A percentile compares a stretch with the other conserved stretches of the same genome.
These are phyloP conservation scores for Globisporangium emineosum DNA, from an alignment of 352 stramenopile species.

Conservation along the genomic window DNA sequence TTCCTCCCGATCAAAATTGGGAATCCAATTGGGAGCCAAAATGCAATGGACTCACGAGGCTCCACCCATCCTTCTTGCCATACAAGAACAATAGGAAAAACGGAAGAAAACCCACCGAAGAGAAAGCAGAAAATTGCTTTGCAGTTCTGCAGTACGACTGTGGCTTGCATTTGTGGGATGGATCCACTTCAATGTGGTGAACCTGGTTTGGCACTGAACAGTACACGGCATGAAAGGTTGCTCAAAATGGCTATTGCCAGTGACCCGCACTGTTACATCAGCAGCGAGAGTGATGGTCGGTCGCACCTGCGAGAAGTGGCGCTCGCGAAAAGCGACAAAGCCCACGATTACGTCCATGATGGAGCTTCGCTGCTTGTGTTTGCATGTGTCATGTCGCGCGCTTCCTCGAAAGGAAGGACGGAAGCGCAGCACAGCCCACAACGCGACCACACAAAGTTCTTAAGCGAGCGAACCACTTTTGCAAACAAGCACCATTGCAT, in stretches of 20 bases:
- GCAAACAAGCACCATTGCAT: too few species aligned
- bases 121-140: slow-evolving; percentile 1
- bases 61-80: neutral
- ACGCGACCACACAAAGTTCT: too few species aligned
- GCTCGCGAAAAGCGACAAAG: neutral
- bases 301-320: neutral
- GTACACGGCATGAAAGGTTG: neutral
- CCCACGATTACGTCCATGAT: neutral
- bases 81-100: neutral
- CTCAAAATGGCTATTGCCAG: neutral
- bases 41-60: neutral
- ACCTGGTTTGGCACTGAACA: neutral
- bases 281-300: neutral
- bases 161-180: neutral
- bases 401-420: too few species aligned
- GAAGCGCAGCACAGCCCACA: too few species aligned
- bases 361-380: neutral
- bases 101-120: neutral
- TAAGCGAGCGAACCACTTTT: too few species aligned
- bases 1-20: too few species aligned
- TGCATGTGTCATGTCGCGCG: neutral
- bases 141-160: slow-evolving; percentile 2
- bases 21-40: too few species aligned
- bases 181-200: neutral
- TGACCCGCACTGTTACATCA: neutral